Percentiles rank a stretch among this genome's conserved stretches.
Evolutionary conservation across 2,329 filamentous ascomycete species (phyloP).

Genomic region (Fusarium sp.): DNA sequence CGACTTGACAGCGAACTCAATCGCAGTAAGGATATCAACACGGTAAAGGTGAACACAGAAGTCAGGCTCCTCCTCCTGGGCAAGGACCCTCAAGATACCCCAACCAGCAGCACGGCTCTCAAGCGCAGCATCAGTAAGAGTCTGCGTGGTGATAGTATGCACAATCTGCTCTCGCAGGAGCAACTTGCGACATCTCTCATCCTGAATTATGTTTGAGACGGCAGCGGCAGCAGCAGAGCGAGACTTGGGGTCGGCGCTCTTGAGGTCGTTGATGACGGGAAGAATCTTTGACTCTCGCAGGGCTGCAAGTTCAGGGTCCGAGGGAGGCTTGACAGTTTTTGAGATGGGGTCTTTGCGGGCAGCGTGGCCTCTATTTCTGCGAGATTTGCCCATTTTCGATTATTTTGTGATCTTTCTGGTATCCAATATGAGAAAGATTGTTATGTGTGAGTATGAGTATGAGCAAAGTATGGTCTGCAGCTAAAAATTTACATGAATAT

Average conservation of each 20-base stretch:
- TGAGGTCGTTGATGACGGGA: slow-evolving; percentile 70
- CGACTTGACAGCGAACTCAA: slow-evolving; percentile 66
- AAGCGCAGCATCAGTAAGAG: slow-evolving; percentile 70
- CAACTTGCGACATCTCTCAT: slow-evolving; percentile 71
- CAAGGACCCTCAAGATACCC: slow-evolving; percentile 72
- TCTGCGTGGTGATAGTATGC: slow-evolving; percentile 71
- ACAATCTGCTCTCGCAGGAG: slow-evolving; percentile 75
- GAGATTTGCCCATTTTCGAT: slow-evolving; percentile 69
- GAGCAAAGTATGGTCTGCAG: background rate
- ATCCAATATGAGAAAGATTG: background rate
- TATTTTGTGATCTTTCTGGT: background rate
- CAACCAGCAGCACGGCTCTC: slow-evolving; percentile 75
- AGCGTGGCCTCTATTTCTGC: slow-evolving; percentile 63
- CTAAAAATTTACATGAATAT: slow-evolving; percentile 39
- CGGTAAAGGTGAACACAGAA: slow-evolving; percentile 75
- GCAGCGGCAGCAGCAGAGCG: slow-evolving; percentile 69
- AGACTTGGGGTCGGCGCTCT: slow-evolving; percentile 68
- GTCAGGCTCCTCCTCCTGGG: slow-evolving; percentile 72
- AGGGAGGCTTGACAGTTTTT: slow-evolving; percentile 69
- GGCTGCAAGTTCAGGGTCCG: slow-evolving; percentile 72
- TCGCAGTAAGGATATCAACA: slow-evolving; percentile 69
- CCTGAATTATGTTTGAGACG: slow-evolving; percentile 71
- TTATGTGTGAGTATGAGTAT: background rate
- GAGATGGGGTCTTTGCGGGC: slow-evolving; percentile 66
- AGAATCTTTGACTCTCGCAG: slow-evolving; percentile 73